Evolutionary conservation across 1,284 basidiomycete species (phyloP), one percentile per base, ranked within the genome.

Genomic region (Gymnopus androsaceus): DNA sequence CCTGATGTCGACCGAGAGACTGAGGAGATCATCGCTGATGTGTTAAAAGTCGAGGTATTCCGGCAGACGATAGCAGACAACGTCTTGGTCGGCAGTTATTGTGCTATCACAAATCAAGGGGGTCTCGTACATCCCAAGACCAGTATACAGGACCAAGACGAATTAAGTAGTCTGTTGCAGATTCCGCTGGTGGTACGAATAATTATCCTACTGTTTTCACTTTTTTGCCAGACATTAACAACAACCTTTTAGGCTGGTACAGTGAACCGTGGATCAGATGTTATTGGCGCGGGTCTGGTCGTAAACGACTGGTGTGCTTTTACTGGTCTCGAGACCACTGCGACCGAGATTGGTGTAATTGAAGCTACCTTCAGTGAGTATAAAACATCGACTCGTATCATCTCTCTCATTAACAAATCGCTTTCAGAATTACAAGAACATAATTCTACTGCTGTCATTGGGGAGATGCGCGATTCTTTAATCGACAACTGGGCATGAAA

Each of bases 291-390:
- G 6, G 97, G 97, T 23, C 80, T 99, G 49, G 93, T 99, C 55
- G 97, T 98, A 58, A 99, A 99, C 69, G 95, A 99, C 73, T 99
- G 95, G 94, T 94, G 92, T 75, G 96, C 97, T 15, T 99, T 99
- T 74, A 94, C 93, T 28, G 95, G 95, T 38, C 80, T 96, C 40
- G 95, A 98, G 70, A 97, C 96, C 55, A 98, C 96, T 21, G 97
- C 97, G 17, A 98, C 96, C 51, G 97, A 99, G 75, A 93, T 98
- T 70, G 93, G 89, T 66, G 97, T 99, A 50, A 97, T 99, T 64
- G 97, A 99, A 72, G 94, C 95, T 34, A 84, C 94, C 34, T 99
- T 99, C 83, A 95, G 93, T 94, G 65, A 67, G 91, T 80, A 34
- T 27, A 52, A 19, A 45, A 27, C 25, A 11, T 31, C 17, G 36